A percentile compares a stretch with the other conserved stretches of the same genome.
These are phyloP conservation scores for Neonectria hederae DNA, from an alignment of 2,329 filamentous ascomycete genomes.

Conservation along the genomic window DNA sequence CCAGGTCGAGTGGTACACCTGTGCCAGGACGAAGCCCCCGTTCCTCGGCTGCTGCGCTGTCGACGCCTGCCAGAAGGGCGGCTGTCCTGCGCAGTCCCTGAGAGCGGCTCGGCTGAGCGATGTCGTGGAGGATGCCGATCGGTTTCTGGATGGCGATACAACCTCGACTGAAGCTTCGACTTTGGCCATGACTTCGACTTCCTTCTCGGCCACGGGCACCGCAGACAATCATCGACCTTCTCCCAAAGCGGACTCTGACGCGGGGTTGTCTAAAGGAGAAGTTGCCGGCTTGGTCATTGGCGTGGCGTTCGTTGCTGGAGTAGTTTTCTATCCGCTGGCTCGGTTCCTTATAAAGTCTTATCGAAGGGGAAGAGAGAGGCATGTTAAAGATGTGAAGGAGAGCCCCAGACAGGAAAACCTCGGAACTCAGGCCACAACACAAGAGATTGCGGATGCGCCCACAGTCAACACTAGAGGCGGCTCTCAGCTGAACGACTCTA, in stretches of 20 bases:
- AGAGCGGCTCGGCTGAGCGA: slow-evolving; percentile 31
- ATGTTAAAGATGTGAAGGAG: neutral
- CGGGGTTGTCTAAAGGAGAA: neutral
- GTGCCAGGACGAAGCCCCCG: slow-evolving; percentile 40
- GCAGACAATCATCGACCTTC: neutral
- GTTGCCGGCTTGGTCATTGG: neutral
- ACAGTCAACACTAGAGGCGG: no score
- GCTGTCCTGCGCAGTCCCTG: slow-evolving; percentile 26
- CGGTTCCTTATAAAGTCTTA: neutral
- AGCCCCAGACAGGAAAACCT: neutral
- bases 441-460: neutral
- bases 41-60: slow-evolving; percentile 52
- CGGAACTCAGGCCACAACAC: neutral
- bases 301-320: neutral
- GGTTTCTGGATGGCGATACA: slow-evolving; percentile 1
- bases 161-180: neutral
- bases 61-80: slow-evolving; percentile 32
- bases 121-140: neutral
- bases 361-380: neutral
- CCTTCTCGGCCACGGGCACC: neutral
- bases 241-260: neutral
- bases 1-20: slow-evolving; percentile 47
- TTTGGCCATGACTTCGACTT: neutral
- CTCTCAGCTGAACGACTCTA: neutral
- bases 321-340: no score